Base-by-base conservation (phyloP, 148 eudicot species). In the Arctostaphylos glauca region DNA sequence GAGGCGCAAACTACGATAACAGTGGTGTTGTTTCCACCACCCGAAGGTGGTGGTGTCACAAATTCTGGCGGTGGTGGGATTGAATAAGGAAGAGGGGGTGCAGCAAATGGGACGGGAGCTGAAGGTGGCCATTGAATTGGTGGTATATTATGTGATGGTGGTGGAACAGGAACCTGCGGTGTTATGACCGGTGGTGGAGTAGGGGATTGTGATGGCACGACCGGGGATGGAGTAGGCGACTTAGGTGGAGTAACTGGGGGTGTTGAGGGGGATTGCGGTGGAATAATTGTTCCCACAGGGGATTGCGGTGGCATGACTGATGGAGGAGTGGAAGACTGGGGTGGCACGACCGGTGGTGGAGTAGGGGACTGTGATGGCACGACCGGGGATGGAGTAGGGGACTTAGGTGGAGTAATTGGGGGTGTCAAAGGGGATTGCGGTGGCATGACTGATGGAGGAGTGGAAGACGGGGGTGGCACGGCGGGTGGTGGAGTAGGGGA, bases 1-100 rank as follows among this genome's bases (percentile, higher is more conserved):
- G 95, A 87, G 13, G 81, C 95, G 48, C 87, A 85, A 23, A 90
- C 92, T 9, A 82, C 88, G 6, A 90, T 85, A 56, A 82, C 53
- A 0, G 88, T 87, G 0, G 86, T 87, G 79, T 89, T 87, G 77
- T 86, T 48, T 10, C 88, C 83, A 12, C 88, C 83, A 10, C 92
- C 86, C 48, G 89, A 83, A 9, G 84, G 84, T 13, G 84, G 84
- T 46, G 85, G 86, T 2, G 71, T 46, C 6, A 55, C 2, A 15
- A 76, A 56, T 49, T 75, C 2, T 23, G 78, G 14, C 15, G 85
- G 71, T 43, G 88, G 86, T 75, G 81, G 58, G 41, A 80, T 25
- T 23, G 87, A 80, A 52, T 46, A 54, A 19, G n/a, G 56, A 19
- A 84, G 81, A 14, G 87, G 58, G 41, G 86, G 81, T 49, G 80